Percentiles rank a stretch among this genome's conserved stretches.
These are phyloP conservation scores for Fusarium scirpi DNA, from an alignment of 2,329 filamentous ascomycete genomes.

Conservation along the genomic window DNA sequence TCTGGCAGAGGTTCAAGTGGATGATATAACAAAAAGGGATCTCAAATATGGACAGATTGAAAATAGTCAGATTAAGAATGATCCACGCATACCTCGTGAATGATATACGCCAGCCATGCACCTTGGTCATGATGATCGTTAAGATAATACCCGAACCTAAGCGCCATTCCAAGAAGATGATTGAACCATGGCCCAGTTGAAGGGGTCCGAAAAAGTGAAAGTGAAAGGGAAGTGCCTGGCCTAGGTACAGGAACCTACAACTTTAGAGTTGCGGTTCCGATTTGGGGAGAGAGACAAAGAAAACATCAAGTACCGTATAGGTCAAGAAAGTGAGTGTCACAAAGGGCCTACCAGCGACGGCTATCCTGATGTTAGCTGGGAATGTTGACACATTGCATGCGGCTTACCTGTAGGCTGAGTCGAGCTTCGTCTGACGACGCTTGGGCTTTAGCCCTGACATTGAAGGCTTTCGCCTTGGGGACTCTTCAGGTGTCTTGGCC, in stretches of 20 bases:
- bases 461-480: slow-evolving; percentile 36
- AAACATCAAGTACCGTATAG: slow-evolving; percentile 31
- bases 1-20: slow-evolving; percentile 4
- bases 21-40: slow-evolving; percentile 13
- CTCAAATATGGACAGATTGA: slow-evolving; percentile 15
- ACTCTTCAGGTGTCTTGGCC: slow-evolving; percentile 47
- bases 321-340: slow-evolving; percentile 2
- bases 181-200: slow-evolving; percentile 16
- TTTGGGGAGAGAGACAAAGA: slow-evolving; percentile 19
- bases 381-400: background rate
- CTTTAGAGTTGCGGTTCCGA: slow-evolving; percentile 14
- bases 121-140: slow-evolving; percentile 48
- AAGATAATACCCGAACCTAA: slow-evolving; percentile 38
- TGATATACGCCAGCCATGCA: slow-evolving; percentile 49
- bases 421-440: slow-evolving; percentile 52
- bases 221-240: slow-evolving; percentile 37
- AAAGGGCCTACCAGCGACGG: slow-evolving; percentile 52
- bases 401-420: slow-evolving; percentile 55
- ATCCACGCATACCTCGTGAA: slow-evolving; percentile 53
- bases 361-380: slow-evolving; percentile 42
- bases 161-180: slow-evolving; percentile 39
- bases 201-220: slow-evolving; percentile 3
- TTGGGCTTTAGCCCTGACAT: slow-evolving; percentile 44
- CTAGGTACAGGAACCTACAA: slow-evolving; percentile 33
- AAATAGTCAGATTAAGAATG: slow-evolving; percentile 43